Conservation (phyloP, 192 early-diverging fungal species). For the Coemansia asiatica region DNA sequence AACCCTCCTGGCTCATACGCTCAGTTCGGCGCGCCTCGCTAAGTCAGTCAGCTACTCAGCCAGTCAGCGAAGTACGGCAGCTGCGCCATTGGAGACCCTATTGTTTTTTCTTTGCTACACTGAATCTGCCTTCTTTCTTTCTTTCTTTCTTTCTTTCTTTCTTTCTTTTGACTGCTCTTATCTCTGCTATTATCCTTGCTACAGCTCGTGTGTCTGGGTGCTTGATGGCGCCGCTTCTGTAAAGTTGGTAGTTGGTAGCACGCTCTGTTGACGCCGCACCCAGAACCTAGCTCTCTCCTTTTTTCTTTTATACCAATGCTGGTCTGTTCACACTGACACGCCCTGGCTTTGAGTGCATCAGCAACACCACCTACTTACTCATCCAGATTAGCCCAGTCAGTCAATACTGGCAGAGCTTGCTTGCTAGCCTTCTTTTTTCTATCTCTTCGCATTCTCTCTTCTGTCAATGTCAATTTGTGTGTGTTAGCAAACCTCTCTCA, state of each 20-base stretch:
- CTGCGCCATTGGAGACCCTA: too few species aligned
- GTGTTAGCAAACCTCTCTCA: background rate
- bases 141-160: conserved; percentile 12
- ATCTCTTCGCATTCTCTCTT: background rate
- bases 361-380: too few species aligned
- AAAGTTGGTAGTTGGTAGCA: background rate
- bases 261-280: background rate
- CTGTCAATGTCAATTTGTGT: background rate
- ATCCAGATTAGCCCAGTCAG: background rate
- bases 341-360: background rate
- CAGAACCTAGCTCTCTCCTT: conserved; percentile 1
- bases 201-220: background rate
- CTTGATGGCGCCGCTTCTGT: background rate
- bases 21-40: conserved; percentile 38
- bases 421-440: background rate
- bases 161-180: background rate
- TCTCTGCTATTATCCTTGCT: background rate
- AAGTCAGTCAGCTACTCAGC: too few species aligned
- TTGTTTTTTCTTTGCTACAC: conserved; percentile 1
- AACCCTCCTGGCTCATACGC: conserved; percentile 26
- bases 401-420: background rate
- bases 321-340: background rate
- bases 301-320: conserved; percentile 7
- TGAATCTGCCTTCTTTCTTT: conserved; percentile 1
- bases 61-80: too few species aligned